A percentile compares a stretch with the other conserved stretches of the same genome.
Conservation (phyloP, 2,329 filamentous ascomycete genomes). For the Aspergillus uvarum region DNA sequence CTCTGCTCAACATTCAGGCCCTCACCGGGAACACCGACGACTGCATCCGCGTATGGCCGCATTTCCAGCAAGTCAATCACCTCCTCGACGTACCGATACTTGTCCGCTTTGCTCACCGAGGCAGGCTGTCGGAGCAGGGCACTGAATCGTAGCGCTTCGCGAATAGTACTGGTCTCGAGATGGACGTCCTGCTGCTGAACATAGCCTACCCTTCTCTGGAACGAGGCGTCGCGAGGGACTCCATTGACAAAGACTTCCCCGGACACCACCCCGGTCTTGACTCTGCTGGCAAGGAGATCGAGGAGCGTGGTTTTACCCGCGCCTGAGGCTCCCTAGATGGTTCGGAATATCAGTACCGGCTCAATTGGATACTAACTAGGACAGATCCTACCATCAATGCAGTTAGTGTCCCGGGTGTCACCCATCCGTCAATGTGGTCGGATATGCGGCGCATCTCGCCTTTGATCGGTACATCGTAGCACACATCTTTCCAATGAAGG, state of each 20-base stretch:
- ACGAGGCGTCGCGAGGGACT: constrained; percentile 60
- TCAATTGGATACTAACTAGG: not conserved
- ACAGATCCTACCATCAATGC: constrained; percentile 48
- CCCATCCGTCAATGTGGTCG: constrained; percentile 52
- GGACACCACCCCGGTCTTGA: constrained; percentile 80
- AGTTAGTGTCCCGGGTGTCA: constrained; percentile 53
- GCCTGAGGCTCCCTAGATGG: constrained; percentile 44
- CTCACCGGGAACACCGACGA: constrained; percentile 84
- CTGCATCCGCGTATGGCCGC: constrained; percentile 81
- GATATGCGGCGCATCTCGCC: constrained; percentile 62
- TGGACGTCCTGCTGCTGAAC: constrained; percentile 92
- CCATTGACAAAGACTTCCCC: constrained; percentile 80
- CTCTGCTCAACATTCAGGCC: constrained; percentile 63
- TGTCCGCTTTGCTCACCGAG: constrained; percentile 67
- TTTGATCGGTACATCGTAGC: constrained; percentile 77
- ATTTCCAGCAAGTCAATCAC: constrained; percentile 86
- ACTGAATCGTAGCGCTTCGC: constrained; percentile 82
- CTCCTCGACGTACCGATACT: constrained; percentile 80
- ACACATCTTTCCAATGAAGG: constrained; percentile 80
- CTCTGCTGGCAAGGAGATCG: constrained; percentile 78
- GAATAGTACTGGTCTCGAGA: constrained; percentile 76
- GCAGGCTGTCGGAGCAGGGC: constrained; percentile 79
- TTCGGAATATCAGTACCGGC: not conserved
- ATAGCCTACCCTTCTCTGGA: constrained; percentile 38
- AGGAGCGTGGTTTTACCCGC: constrained; percentile 90